Evolutionary conservation across 352 stramenopile species (phyloP).

Genomic region (Globisporangium apiculatum): DNA sequence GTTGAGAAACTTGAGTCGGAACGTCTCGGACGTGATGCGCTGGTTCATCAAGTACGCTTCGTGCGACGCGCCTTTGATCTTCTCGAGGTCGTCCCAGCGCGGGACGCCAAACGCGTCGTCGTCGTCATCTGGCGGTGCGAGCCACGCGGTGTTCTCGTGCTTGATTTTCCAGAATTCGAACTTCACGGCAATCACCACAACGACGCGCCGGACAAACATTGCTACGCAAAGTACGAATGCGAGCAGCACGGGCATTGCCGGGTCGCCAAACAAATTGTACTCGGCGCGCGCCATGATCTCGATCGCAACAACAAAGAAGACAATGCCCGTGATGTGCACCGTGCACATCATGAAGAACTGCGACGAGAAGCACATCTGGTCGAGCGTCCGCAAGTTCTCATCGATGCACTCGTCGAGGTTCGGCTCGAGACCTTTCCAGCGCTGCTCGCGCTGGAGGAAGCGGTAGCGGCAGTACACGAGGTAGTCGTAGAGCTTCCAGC

Average conservation of each 20-base stretch:
- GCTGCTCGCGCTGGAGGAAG: slow-evolving; percentile 93
- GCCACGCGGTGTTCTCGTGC: slow-evolving; percentile 94
- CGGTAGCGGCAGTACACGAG: slow-evolving; percentile 94
- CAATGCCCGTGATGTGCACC: slow-evolving; percentile 90
- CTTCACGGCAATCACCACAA: slow-evolving; percentile 81
- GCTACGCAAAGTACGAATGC: slow-evolving; percentile 57
- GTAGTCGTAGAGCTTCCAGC: slow-evolving; percentile 98
- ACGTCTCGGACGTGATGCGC: slow-evolving; percentile 94
- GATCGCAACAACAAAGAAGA: slow-evolving; percentile 93
- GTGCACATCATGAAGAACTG: slow-evolving; percentile 98
- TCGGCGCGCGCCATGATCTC: slow-evolving; percentile 94
- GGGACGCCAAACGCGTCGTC: slow-evolving; percentile 88
- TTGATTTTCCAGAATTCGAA: slow-evolving; percentile 95
- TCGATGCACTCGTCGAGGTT: slow-evolving; percentile 97
- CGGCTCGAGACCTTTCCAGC: slow-evolving; percentile 95
- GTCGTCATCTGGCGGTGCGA: slow-evolving; percentile 82
- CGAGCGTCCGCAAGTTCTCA: slow-evolving; percentile 90
- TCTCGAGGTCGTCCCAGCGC: slow-evolving; percentile 89
- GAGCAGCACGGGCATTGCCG: slow-evolving; percentile 81
- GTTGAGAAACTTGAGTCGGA: slow-evolving; percentile 96
- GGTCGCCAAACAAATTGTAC: slow-evolving; percentile 97
- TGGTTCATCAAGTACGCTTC: slow-evolving; percentile 97
- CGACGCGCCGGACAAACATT: slow-evolving; percentile 50
- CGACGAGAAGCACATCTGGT: slow-evolving; percentile 97
- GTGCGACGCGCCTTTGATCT: slow-evolving; percentile 91